A percentile compares a stretch with the other conserved stretches of the same genome.
phyloP scores from a whole-genome alignment of 495 filamentous ascomycete genomes.

The Penicillium desertorum region DNA sequence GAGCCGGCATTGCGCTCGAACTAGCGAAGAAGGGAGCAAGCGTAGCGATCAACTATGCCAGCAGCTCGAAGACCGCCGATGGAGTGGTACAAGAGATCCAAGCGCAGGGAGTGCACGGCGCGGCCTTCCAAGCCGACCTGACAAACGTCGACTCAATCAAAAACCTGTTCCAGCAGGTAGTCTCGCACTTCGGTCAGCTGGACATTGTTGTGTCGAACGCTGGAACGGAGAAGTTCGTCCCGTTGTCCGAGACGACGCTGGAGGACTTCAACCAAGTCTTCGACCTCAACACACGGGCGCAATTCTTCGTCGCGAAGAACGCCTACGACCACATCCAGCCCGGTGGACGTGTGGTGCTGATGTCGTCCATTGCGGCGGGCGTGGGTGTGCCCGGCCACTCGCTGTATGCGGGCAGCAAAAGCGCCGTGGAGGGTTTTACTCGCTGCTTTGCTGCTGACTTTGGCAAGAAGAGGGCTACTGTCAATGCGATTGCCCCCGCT shows the following conservation, averaged over 20 bases:
- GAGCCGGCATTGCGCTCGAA: slow-evolving; percentile 71
- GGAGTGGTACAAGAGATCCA: slow-evolving; percentile 63
- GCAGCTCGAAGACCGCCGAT: slow-evolving; percentile 59
- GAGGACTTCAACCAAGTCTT: slow-evolving; percentile 77
- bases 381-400: slow-evolving; percentile 68
- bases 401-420: slow-evolving; percentile 75
- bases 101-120: slow-evolving; percentile 56
- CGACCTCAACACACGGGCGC: slow-evolving; percentile 70
- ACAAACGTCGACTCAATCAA: slow-evolving; percentile 63
- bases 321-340: slow-evolving; percentile 66
- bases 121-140: slow-evolving; percentile 75
- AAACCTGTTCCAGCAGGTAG: slow-evolving; percentile 61
- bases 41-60: slow-evolving; percentile 77
- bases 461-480: slow-evolving; percentile 69
- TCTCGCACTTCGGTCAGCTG: slow-evolving; percentile 64
- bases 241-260: slow-evolving; percentile 65
- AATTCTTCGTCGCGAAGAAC: slow-evolving; percentile 82
- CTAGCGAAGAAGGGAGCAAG: slow-evolving; percentile 69
- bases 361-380: slow-evolving; percentile 55
- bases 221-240: slow-evolving; percentile 50
- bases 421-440: slow-evolving; percentile 75
- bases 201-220: slow-evolving; percentile 70
- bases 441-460: slow-evolving; percentile 73
- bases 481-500: slow-evolving; percentile 73
- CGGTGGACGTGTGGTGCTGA: slow-evolving; percentile 63